Base-by-base conservation (phyloP, 768 basidiomycete species). In the Arthromyces matolae region DNA sequence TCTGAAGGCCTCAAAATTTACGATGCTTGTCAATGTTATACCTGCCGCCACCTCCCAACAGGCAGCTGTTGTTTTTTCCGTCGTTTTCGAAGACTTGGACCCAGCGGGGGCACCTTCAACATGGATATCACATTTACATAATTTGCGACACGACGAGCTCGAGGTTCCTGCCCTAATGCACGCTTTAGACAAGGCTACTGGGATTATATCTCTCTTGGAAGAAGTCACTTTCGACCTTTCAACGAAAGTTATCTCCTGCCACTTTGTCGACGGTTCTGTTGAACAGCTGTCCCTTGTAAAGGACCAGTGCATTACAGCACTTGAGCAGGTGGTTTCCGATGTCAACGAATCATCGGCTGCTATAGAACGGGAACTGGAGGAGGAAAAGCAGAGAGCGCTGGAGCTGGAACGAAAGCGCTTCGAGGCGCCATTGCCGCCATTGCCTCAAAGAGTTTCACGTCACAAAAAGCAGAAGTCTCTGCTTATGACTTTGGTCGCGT, bases 381-480 rank as follows among this genome's bases (percentile, higher is more conserved):
- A 58, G 41, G 65, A 71, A 41, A 64, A 56, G 43, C 64, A 64
- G 32, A 57, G 57, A 44, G 66, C 67, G 59, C 55, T 53, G 40
- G 60, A 71, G 60, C 56, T 45, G 52, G 55, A 60, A 59, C 34
- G 45, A 28, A 53, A 38, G 20, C 51, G 55, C 48, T 45, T 52
- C 44, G 57, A 61, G 53, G 41, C 34, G 45, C 65, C 62, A 20
- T 51, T 50, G 25, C 55, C 66, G 29, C 56, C 64, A 8, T 55
- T 59, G 42, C 42, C 68, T 32, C 57, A 57, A 34, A 77, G 71
- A 56, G 55, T 55, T 3, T 58, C 67, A 33, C 78, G 76, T 52
- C 83, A 87, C 54, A 86, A 83, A 67, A 85, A 80, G 55, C 81
- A 84, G 55, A 74, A 81, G 35, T 89, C 87, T 13, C 60, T 89